Conservation (phyloP, 352 stramenopile species). For the Globisporangium lucens region DNA sequence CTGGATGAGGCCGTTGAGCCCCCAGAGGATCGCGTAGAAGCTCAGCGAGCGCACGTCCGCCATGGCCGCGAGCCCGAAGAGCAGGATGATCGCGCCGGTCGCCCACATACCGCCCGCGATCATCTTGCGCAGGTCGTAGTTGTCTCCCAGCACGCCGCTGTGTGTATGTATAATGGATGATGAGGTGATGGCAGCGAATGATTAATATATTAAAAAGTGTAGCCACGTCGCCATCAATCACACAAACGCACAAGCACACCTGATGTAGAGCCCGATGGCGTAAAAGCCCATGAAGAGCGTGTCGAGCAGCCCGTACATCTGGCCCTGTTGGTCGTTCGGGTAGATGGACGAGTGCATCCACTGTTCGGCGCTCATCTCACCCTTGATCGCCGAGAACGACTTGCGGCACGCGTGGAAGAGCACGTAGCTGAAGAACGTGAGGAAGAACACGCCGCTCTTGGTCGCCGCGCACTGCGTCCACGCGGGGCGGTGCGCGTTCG, state of each 20-base stretch:
- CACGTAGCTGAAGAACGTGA: slow-evolving; percentile 83
- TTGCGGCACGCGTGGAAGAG: slow-evolving; percentile 77
- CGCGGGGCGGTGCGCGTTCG: neutral
- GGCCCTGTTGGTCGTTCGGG: slow-evolving; percentile 50
- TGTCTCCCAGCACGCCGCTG: slow-evolving; percentile 68
- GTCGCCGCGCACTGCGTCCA: slow-evolving; percentile 25
- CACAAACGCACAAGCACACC: slow-evolving; percentile 20
- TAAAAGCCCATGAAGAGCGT: slow-evolving; percentile 84
- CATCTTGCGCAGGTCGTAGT: slow-evolving; percentile 64
- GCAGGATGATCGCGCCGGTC: slow-evolving; percentile 49
- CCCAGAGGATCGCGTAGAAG: slow-evolving; percentile 74
- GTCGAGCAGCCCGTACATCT: slow-evolving; percentile 81
- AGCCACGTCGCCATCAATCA: neutral
- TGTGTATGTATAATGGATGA: neutral
- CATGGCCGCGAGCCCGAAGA: slow-evolving; percentile 62
- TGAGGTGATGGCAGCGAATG: neutral
- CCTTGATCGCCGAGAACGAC: slow-evolving; percentile 82
- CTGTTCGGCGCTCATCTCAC: slow-evolving; percentile 73
- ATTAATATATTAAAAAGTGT: neutral
- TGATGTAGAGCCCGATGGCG: slow-evolving; percentile 67
- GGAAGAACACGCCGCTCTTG: slow-evolving; percentile 59
- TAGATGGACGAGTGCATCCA: slow-evolving; percentile 74
- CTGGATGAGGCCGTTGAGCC: slow-evolving; percentile 78
- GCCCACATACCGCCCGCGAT: slow-evolving; percentile 70
- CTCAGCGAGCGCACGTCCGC: slow-evolving; percentile 59